Percentiles rank a stretch among this genome's conserved stretches.
phyloP scores from a whole-genome alignment of 2,329 filamentous ascomycete species.

The Lecanicillium sp. region DNA sequence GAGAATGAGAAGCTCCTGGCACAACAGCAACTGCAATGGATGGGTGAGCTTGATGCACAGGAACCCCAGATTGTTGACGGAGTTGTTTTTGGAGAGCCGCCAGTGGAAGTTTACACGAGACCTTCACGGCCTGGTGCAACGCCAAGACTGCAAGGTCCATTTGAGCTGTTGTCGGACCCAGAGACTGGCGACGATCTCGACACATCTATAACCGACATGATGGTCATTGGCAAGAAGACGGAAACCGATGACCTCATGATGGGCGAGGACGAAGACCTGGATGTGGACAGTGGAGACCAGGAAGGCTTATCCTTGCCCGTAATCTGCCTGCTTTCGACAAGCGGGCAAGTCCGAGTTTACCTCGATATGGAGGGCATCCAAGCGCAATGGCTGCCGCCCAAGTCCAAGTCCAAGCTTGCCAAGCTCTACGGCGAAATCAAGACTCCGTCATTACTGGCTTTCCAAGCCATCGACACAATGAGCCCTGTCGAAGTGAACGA shows the following conservation, averaged over 20 bases:
- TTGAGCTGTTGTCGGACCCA: slow-evolving; percentile 47
- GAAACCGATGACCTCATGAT: slow-evolving; percentile 53
- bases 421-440: slow-evolving; percentile 29
- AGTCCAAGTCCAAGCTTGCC: slow-evolving; percentile 39
- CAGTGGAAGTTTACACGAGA: slow-evolving; percentile 48
- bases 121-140: slow-evolving; percentile 50
- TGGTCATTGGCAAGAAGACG: slow-evolving; percentile 54
- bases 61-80: slow-evolving; percentile 50
- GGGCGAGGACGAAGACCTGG: slow-evolving; percentile 56
- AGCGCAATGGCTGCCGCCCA: slow-evolving; percentile 58
- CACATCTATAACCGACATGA: slow-evolving; percentile 51
- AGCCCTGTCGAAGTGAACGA: slow-evolving; percentile 45
- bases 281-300: slow-evolving; percentile 47
- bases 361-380: slow-evolving; percentile 55
- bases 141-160: slow-evolving; percentile 55
- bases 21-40: slow-evolving; percentile 60
- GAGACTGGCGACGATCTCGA: slow-evolving; percentile 51
- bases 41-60: slow-evolving; percentile 57
- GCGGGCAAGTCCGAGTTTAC: slow-evolving; percentile 53
- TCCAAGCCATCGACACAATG: slow-evolving; percentile 56
- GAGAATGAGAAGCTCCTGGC: slow-evolving; percentile 47
- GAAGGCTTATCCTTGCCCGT: slow-evolving; percentile 54
- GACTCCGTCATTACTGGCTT: slow-evolving; percentile 46
- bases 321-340: slow-evolving; percentile 52
- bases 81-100: slow-evolving; percentile 34